A percentile compares a stretch with the other conserved stretches of the same genome.
phyloP scores from a whole-genome alignment of 805 yeast genomes.

The Blastobotrys mokoenaii region DNA sequence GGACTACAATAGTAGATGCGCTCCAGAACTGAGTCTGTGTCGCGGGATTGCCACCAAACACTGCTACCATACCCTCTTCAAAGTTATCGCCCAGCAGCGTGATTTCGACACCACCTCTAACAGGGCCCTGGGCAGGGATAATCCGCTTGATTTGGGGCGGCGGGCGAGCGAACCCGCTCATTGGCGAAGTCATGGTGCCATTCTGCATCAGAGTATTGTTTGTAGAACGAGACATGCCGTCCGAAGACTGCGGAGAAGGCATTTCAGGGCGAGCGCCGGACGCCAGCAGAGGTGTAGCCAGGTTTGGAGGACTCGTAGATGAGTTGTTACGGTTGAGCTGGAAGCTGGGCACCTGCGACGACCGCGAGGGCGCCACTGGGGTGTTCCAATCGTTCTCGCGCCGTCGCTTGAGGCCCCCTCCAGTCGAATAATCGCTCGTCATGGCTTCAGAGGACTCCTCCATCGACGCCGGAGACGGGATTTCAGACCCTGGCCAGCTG shows the following conservation, averaged over 20 bases:
- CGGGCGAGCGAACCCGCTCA: not conserved
- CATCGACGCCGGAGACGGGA: constrained; percentile 26
- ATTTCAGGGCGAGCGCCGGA: not conserved
- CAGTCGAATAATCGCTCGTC: constrained; percentile 12
- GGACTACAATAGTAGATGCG: constrained; percentile 86
- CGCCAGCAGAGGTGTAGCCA: constrained; percentile 2
- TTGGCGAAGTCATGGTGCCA: not conserved
- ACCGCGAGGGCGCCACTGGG: not conserved
- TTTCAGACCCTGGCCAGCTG: too few species aligned
- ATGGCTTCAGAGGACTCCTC: constrained; percentile 27
- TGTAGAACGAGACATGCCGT: not conserved
- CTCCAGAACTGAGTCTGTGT: constrained; percentile 93
- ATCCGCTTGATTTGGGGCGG: constrained; percentile 69
- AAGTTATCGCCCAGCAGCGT: constrained; percentile 84
- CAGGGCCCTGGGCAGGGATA: constrained; percentile 93
- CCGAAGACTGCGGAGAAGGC: constrained; percentile 4
- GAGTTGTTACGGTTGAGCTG: too few species aligned
- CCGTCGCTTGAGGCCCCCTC: constrained; percentile 15
- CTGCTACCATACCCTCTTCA: constrained; percentile 71
- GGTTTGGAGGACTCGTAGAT: not conserved
- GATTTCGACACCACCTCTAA: constrained; percentile 93
- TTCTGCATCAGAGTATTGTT: not conserved
- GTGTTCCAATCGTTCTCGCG: constrained; percentile 17
- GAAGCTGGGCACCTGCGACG: too few species aligned
- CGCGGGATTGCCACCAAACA: constrained; percentile 56